Base-by-base conservation (phyloP, 1,284 basidiomycete species). In the Erythrobasidium hasegawianum region DNA sequence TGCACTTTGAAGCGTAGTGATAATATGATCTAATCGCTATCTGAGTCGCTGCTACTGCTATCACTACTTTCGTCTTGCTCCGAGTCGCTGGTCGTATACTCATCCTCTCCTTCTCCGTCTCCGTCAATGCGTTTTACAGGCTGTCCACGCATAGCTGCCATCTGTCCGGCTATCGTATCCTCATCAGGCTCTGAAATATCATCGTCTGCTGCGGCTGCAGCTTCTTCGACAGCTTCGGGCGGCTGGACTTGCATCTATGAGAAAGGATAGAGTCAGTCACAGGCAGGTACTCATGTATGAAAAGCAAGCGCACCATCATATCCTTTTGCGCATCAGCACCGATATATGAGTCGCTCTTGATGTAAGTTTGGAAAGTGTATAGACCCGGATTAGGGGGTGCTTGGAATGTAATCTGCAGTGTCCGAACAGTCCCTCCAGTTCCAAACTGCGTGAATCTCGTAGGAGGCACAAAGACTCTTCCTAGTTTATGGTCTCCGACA, bases 181-280 rank as follows among this genome's bases (percentile, higher is more conserved):
- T 97, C 94, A 55, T 97, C 94, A 0, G 93, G 93, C 61, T 96
- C 93, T 0, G 90, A 95, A 69, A 97, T 97, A 67, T 94, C 91
- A 75, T 95, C 92, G 56, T 94, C 92, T 14, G 78, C 81, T 20
- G 79, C 83, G 65, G 82, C n/a, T n/a, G n/a, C n/a, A n/a, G n/a
- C 81, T 64, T 87, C 86, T 10, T 86, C 66, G 33, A 67, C 72
- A 33, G 40, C 45, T 5, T n/a, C 85, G 0, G 78, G 79, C 8
- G 83, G 79, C 67, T 92, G 89, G 50, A 96, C 87, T 75, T 87
- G 87, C 71, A 95, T 84, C 89, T 92, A 74, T 39, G 29, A 14
- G 11, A 26, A n/a, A n/a, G n/a, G n/a, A n/a, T n/a, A n/a, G n/a
- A 40, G 16, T 26, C 29, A 27, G 57, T 54, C 47, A 68, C 69